These are phyloP conservation scores for Xylariaceae sp. DNA, from an alignment of 2,329 filamentous ascomycete genomes.

Conservation along the genomic window DNA sequence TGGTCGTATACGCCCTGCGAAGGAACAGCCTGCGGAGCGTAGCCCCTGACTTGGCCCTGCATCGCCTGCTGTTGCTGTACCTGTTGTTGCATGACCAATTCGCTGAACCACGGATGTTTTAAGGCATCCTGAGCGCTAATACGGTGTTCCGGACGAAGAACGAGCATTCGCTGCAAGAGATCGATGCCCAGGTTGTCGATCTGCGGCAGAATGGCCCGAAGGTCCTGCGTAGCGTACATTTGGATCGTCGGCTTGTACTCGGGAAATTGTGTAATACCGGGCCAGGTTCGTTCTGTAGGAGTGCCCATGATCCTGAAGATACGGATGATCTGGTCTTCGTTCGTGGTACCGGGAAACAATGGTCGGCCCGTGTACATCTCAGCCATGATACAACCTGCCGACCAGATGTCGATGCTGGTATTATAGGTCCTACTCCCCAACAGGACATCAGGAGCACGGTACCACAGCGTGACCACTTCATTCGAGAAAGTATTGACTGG, in stretches of 20 bases:
- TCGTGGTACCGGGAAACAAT: constrained; percentile 95
- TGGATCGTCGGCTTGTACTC: constrained; percentile 97
- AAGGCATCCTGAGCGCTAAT: constrained; percentile 87
- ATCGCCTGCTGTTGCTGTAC: constrained; percentile 44
- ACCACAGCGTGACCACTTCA: constrained; percentile 97
- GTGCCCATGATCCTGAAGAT: constrained; percentile 99
- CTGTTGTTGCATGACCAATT: constrained; percentile 64
- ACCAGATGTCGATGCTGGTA: constrained; percentile 99
- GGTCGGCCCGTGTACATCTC: constrained; percentile 98
- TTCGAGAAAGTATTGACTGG: constrained; percentile 98
- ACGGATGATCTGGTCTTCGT: constrained; percentile 94
- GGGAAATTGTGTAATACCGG: constrained; percentile 91
- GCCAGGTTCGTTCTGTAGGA: constrained; percentile 93
- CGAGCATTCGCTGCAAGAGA: constrained; percentile 86
- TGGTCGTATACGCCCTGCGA: constrained; percentile 35
- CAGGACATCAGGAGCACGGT: constrained; percentile 92
- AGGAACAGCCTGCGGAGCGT: constrained; percentile 33
- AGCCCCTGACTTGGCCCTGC: constrained; percentile 45
- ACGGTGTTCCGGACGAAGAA: constrained; percentile 87
- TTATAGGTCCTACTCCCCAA: constrained; percentile 95
- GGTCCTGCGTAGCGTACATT: constrained; percentile 89
- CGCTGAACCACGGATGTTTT: constrained; percentile 89
- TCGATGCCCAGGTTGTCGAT: constrained; percentile 88
- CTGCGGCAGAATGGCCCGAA: constrained; percentile 83
- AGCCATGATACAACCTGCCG: constrained; percentile 98